Base-by-base conservation (phyloP, 192 early-diverging fungal genomes). In the Coemansia sp. region DNA sequence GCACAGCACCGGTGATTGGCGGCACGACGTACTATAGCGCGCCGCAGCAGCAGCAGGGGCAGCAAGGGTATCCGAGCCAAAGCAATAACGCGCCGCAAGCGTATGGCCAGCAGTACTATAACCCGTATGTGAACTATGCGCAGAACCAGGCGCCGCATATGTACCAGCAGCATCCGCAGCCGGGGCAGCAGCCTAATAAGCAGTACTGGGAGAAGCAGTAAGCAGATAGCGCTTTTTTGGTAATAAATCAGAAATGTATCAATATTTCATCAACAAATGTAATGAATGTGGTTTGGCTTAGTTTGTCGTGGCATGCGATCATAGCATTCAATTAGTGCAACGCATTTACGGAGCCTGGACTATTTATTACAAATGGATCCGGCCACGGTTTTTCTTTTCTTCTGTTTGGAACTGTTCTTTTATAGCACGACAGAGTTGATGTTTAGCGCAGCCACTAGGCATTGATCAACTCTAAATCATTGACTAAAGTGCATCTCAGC, bases 21-120 rank as follows among this genome's bases (percentile, higher is more conserved):
- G 76, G 76, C 17, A 79, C 76, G n/a, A 73, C 76, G 1, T 79
- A 79, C 71, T 79, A 79, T 67, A 73, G 62, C 65, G 66, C 67
- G n/a, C 76, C 76, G 26, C 76, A 79, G 56, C 76, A 59, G 63
- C 11, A 69, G 63, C 56, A 64, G 60, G 11, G 60, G 60, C 63
- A 67, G 65, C 56, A 56, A 10, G 68, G 76, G 11, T 79, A 79
- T 40, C 71, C 76, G 9, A 69, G 67, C 68, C 76, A 79, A 61
- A 52, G 58, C 53, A 79, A 61, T 62, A 68, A 34, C 58, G 50
- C 67, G 28, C 71, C 76, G 9, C 71, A 73, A 44, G 57, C 61
- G 23, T 70, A 60, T 56, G 51, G 54, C 49, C 71, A 73, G 56
- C 76, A 79, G 47, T 70, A 73, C 61, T 79, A 79, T 56, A 66